Percentiles rank a stretch among this genome's conserved stretches.
phyloP scores from a whole-genome alignment of 257 asterid species.

The Lycium barbarum region DNA sequence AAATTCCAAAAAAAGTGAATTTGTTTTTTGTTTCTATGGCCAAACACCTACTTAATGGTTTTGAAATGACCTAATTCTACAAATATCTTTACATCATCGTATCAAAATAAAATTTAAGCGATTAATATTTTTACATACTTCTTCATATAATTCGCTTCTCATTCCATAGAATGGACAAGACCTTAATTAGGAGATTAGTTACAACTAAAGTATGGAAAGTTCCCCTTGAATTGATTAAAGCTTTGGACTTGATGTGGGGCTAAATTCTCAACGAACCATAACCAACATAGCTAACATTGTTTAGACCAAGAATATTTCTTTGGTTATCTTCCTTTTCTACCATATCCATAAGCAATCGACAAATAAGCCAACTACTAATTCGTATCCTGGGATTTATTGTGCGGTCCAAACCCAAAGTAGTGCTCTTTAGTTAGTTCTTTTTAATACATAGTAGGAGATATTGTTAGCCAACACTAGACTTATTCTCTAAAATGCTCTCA shows the following conservation, averaged over 20 bases:
- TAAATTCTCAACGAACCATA: constrained; percentile 11
- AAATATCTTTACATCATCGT: neutral
- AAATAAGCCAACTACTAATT: constrained; percentile 34
- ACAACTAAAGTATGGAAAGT: neutral
- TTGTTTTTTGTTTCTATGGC: no score
- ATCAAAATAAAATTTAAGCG: neutral
- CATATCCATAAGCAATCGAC: neutral
- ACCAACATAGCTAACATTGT: neutral
- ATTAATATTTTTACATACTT: neutral
- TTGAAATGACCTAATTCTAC: neutral
- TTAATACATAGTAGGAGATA: no score
- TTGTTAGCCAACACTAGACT: neutral
- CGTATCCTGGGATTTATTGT: constrained; percentile 24
- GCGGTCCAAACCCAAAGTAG: neutral
- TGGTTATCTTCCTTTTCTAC: constrained; percentile 34
- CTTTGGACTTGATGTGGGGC: constrained; percentile 1
- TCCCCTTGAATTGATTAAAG: neutral
- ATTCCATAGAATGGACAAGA: neutral
- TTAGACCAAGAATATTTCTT: neutral
- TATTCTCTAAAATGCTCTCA: neutral
- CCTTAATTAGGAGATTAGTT: neutral
- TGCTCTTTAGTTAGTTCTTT: neutral
- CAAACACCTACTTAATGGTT: neutral
- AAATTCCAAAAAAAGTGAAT: no score
- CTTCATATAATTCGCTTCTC: neutral